These are phyloP conservation scores for Yamadazyma mexicana DNA, from an alignment of 1,139 yeast genomes.

Conservation along the genomic window DNA sequence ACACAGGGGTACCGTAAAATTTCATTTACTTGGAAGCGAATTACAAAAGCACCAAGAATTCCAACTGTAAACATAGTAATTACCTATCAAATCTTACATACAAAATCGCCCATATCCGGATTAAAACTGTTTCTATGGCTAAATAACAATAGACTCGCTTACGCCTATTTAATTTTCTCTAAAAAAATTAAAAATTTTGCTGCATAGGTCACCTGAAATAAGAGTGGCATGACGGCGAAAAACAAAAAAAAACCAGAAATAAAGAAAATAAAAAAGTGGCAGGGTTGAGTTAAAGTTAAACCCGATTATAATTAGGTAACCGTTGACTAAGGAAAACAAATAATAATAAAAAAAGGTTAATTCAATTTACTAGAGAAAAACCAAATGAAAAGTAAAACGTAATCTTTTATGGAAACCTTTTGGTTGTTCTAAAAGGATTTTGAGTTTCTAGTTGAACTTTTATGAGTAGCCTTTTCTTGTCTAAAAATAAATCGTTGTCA, in stretches of 20 bases:
- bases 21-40: too few relatives aligned
- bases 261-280: background rate
- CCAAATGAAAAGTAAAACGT: too few relatives aligned
- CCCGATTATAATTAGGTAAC: background rate
- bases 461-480: too few relatives aligned
- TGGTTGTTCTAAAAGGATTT: too few relatives aligned
- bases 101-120: background rate
- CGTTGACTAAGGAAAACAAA: background rate
- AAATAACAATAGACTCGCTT: constrained; percentile 5
- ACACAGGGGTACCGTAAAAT: too few relatives aligned
- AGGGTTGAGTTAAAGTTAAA: background rate
- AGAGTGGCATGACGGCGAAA: too few relatives aligned
- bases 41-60: background rate
- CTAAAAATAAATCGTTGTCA: too few relatives aligned
- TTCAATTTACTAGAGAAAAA: too few relatives aligned
- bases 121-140: constrained; percentile 1
- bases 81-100: constrained; percentile 1
- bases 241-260: background rate
- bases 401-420: too few relatives aligned
- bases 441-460: too few relatives aligned
- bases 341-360: too few relatives aligned
- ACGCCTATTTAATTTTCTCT: constrained; percentile 2
- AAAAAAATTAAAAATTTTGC: background rate
- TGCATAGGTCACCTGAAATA: constrained; percentile 3
- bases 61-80: background rate